Evolutionary conservation across 805 yeast species (phyloP).

Genomic region (Ogataea pini): DNA sequence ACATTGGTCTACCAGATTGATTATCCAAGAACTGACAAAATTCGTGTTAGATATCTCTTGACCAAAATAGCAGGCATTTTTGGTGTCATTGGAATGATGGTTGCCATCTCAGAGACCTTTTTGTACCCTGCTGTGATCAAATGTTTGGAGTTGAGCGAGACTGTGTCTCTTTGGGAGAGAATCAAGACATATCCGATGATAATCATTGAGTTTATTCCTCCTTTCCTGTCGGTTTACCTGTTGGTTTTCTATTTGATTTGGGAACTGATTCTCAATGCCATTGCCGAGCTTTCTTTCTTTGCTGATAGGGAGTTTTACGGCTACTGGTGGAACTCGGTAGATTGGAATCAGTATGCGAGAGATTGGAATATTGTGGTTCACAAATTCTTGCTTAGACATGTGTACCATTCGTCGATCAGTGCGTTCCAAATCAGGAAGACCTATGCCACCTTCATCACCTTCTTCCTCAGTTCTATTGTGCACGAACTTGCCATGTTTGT

Average conservation of each 20-base stretch:
- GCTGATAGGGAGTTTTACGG: slow-evolving; percentile 94
- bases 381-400: slow-evolving; percentile 84
- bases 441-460: slow-evolving; percentile 76
- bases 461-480: slow-evolving; percentile 73
- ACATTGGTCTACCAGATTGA: slow-evolving; percentile 81
- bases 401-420: slow-evolving; percentile 86
- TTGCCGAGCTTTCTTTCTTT: slow-evolving; percentile 84
- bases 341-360: slow-evolving; percentile 91
- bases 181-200: slow-evolving; percentile 54
- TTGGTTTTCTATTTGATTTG: slow-evolving; percentile 87
- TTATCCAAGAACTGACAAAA: slow-evolving; percentile 71
- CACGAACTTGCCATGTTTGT: slow-evolving; percentile 95
- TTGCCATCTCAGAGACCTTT: slow-evolving; percentile 70
- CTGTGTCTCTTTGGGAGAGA: slow-evolving; percentile 47
- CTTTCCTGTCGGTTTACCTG: slow-evolving; percentile 73
- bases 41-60: slow-evolving; percentile 68
- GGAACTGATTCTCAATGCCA: slow-evolving; percentile 88
- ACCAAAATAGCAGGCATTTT: slow-evolving; percentile 77
- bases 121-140: slow-evolving; percentile 72
- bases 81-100: slow-evolving; percentile 84
- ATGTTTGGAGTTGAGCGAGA: slow-evolving; percentile 53
- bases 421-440: slow-evolving; percentile 63
- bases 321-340: slow-evolving; percentile 96
- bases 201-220: slow-evolving; percentile 73
- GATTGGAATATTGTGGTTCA: slow-evolving; percentile 97